Base-by-base conservation (phyloP, 495 filamentous ascomycete species). In the Aspergillus carlsbadensis region DNA sequence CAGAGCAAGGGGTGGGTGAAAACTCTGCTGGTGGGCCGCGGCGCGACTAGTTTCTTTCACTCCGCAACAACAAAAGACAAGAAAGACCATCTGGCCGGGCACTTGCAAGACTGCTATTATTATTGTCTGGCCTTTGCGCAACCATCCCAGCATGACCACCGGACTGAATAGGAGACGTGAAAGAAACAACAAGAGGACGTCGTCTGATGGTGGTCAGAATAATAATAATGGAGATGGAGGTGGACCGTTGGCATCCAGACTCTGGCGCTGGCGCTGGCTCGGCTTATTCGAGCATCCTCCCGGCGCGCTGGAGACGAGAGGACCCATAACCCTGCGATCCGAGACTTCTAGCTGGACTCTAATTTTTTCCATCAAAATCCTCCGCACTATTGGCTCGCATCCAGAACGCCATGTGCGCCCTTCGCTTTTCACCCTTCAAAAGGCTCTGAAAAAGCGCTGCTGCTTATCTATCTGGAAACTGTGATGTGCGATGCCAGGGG, bases 1-100 rank as follows among this genome's bases (percentile, higher is more conserved):
- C 21, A 40, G 51, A 56, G 60, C 55, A 62, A 62, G 60, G 60
- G 55, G 29, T 17, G 8, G 26, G 52, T 58, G 60, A 62, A 62
- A 62, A 62, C 47, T 62, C 60, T 62, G 60, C 15, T 56, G 46
- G 60, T 59, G 60, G 56, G 52, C 42, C 56, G n/a, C n/a, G 36
- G 13, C 3, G 13, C 13, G 36, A 39, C 13, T 39, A 39, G 15
- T 17, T 29, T 8, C 26, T 29, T 29, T 29, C 26, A 29, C 26
- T 29, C 26, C 26, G 26, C 26, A 29, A 29, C 8, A 29, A 29
- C 26, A 29, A 29, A 29, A 29, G 26, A 29, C 26, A 29, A 29
- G 26, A 29, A 3, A 8, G 26, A 8, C n/a, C 26, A 29, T 29
- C 26, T 29, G n/a, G n/a, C n/a, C n/a, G n/a, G n/a, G n/a, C 26